These are phyloP conservation scores for Entomortierella lignicola DNA, from an alignment of 192 early-diverging fungal genomes.

Conservation along the genomic window DNA sequence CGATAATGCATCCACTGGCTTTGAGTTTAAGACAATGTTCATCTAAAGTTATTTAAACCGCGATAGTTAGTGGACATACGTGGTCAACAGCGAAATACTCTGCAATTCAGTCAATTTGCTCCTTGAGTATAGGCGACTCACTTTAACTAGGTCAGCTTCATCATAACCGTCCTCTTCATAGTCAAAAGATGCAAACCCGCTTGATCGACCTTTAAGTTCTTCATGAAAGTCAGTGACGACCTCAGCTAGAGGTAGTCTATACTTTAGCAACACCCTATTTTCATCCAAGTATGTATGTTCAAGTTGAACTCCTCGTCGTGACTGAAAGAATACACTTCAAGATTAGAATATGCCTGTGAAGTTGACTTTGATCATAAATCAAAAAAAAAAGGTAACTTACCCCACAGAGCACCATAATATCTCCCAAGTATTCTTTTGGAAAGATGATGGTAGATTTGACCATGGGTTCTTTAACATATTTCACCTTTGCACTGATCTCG, in stretches of 20 bases:
- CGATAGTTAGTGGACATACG: not conserved
- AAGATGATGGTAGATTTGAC: conserved; percentile 93
- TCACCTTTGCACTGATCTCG: conserved; percentile 70
- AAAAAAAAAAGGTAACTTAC: too few relatives aligned
- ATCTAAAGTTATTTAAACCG: too few relatives aligned
- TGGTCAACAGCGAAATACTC: too few relatives aligned
- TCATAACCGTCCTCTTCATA: conserved; percentile 95
- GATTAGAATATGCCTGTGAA: too few relatives aligned
- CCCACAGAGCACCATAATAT: conserved; percentile 81
- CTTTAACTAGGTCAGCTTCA: conserved; percentile 87
- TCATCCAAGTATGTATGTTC: conserved; percentile 93
- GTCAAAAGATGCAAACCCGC: conserved; percentile 94
- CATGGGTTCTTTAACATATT: conserved; percentile 88
- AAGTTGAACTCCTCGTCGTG: conserved; percentile 83
- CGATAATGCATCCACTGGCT: conserved; percentile 92
- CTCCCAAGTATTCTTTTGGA: conserved; percentile 82
- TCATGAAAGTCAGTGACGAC: conserved; percentile 97
- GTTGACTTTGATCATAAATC: too few relatives aligned
- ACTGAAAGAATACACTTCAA: conserved; percentile 48
- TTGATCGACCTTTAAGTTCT: conserved; percentile 89
- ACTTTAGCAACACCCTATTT: conserved; percentile 85
- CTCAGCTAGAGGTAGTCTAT: conserved; percentile 89
- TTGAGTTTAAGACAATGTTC: conserved; percentile 90
- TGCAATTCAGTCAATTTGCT: not conserved
- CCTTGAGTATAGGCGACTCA: conserved; percentile 10